A percentile compares a stretch with the other conserved stretches of the same genome.
Conservation (phyloP, 305 asterid species). For the Fraxinus floribunda region DNA sequence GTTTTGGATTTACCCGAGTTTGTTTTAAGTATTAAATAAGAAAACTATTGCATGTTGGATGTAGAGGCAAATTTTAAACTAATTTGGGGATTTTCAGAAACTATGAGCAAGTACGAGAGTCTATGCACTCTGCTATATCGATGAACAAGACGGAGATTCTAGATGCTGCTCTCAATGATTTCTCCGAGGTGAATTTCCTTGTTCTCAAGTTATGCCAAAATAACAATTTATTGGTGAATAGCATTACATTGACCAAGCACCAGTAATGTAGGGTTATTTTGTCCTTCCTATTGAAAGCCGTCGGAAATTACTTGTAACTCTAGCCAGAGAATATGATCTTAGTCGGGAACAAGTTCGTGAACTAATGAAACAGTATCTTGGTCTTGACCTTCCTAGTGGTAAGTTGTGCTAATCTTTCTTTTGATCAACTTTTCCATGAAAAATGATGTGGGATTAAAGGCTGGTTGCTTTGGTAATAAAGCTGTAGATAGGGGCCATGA, state of each 20-base stretch:
- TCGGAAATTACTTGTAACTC: constrained; percentile 50
- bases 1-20: neutral
- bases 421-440: neutral
- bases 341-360: constrained; percentile 69
- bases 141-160: constrained; percentile 71
- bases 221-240: neutral
- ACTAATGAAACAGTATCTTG: constrained; percentile 81
- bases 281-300: constrained; percentile 61
- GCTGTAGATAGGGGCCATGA: constrained; percentile 47
- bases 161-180: constrained; percentile 72
- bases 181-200: constrained; percentile 57
- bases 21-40: neutral
- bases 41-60: neutral
- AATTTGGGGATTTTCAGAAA: constrained; percentile 40
- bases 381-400: constrained; percentile 77
- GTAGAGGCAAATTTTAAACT: constrained; percentile 10
- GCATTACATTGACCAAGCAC: neutral
- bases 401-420: constrained; percentile 28
- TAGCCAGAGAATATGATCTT: constrained; percentile 77
- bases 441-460: constrained; percentile 6
- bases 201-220: neutral
- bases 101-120: constrained; percentile 52
- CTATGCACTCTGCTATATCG: constrained; percentile 74
- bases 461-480: constrained; percentile 42
- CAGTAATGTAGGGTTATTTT: constrained; percentile 66